Evolutionary conservation across 106 monocot species (phyloP).

Genomic region (Apostasia ramifera): DNA sequence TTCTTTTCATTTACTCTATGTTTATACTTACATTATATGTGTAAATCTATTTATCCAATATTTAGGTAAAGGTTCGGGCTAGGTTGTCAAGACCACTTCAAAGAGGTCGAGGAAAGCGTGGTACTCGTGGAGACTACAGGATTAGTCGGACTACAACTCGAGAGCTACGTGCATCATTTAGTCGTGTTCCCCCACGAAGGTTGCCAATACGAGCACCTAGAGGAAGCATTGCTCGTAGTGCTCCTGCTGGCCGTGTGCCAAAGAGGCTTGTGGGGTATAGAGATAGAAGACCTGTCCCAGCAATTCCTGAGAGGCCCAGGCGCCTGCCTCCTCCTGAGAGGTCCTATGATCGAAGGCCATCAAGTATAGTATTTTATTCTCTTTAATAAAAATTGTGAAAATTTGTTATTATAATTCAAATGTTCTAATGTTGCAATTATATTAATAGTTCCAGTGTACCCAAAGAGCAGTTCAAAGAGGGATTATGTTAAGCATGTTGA

Average conservation of each 20-base stretch:
- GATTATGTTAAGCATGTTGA: constrained; percentile 54
- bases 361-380: constrained; percentile 20
- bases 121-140: constrained; percentile 47
- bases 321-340: constrained; percentile 67
- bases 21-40: neutral
- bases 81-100: constrained; percentile 82
- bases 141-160: constrained; percentile 16
- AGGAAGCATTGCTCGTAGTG: constrained; percentile 15
- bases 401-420: neutral
- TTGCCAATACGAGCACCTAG: constrained; percentile 19
- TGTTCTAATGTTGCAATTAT: neutral
- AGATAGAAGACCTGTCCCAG: constrained; percentile 46
- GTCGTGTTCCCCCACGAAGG: constrained; percentile 36
- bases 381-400: neutral
- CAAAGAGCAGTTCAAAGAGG: constrained; percentile 56
- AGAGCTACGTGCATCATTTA: constrained; percentile 29
- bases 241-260: constrained; percentile 22
- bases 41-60: neutral
- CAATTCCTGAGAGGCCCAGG: constrained; percentile 45
- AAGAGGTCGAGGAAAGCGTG: constrained; percentile 52
- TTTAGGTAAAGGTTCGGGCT: constrained; percentile 82
- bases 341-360: constrained; percentile 62
- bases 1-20: neutral
- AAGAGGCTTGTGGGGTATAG: constrained; percentile 39
- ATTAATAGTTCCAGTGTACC: constrained; percentile 42